Conservation (phyloP, 148 eudicot genomes). For the Nepenthes gracilis region DNA sequence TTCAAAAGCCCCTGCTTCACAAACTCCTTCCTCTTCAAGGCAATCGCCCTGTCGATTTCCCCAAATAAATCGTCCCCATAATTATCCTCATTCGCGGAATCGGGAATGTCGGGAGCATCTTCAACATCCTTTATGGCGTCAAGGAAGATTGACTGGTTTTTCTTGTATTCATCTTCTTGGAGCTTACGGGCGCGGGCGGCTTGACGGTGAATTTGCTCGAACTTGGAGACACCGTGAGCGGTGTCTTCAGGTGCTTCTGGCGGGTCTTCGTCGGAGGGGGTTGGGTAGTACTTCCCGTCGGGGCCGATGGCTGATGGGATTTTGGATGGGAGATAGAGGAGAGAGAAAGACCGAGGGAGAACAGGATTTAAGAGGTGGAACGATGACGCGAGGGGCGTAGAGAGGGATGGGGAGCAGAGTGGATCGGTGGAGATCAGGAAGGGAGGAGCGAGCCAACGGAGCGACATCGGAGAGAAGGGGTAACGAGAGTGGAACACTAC, state of each 20-base stretch:
- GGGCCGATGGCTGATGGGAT: no score
- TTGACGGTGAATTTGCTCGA: slow-evolving; percentile 67
- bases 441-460: no score
- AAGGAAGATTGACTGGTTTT: slow-evolving; percentile 53
- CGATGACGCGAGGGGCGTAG: no score
- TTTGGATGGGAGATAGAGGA: no score
- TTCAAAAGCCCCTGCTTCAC: slow-evolving; percentile 69
- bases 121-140: slow-evolving; percentile 65
- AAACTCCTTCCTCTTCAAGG: slow-evolving; percentile 61
- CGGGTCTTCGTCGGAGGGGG: slow-evolving; percentile 75
- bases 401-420: no score
- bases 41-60: slow-evolving; percentile 72
- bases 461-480: no score
- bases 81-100: not conserved
- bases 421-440: no score
- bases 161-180: slow-evolving; percentile 49
- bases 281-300: slow-evolving; percentile 35
- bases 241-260: slow-evolving; percentile 91
- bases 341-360: no score
- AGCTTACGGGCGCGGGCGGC: slow-evolving; percentile 59
- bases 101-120: slow-evolving; percentile 45
- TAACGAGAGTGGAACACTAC: no score
- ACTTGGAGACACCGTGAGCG: slow-evolving; percentile 75
- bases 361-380: no score
- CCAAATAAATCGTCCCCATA: slow-evolving; percentile 71